Conservation (phyloP, 495 filamentous ascomycete species). For the Darksidea phi region DNA sequence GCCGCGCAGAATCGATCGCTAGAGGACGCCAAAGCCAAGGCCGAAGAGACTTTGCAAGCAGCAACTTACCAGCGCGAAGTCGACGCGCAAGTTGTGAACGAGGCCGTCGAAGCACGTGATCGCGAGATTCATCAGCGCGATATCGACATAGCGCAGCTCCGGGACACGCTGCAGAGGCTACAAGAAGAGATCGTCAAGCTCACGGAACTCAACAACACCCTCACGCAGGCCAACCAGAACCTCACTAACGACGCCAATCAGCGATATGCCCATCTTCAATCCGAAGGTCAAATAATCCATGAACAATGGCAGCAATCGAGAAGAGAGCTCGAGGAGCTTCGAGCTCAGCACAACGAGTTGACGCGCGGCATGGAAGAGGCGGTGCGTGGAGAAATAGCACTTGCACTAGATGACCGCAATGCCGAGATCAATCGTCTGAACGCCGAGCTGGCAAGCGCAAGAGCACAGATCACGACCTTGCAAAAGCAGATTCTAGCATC, state of each 20-base stretch:
- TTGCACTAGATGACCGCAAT: constrained; percentile 68
- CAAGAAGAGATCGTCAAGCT: constrained; percentile 75
- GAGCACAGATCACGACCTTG: constrained; percentile 74
- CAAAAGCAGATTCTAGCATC: constrained; percentile 77
- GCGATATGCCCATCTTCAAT: constrained; percentile 59
- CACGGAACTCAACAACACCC: constrained; percentile 68
- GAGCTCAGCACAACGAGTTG: constrained; percentile 58
- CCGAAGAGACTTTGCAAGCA: constrained; percentile 59
- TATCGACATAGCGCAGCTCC: constrained; percentile 76
- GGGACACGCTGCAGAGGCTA: constrained; percentile 70
- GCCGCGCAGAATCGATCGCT: constrained; percentile 77
- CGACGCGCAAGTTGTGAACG: constrained; percentile 52
- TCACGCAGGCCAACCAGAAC: constrained; percentile 67
- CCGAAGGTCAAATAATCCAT: constrained; percentile 50
- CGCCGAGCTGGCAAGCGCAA: constrained; percentile 71
- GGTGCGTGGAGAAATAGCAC: constrained; percentile 60
- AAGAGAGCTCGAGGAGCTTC: constrained; percentile 64
- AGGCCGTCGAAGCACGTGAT: constrained; percentile 57
- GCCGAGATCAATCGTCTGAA: constrained; percentile 73
- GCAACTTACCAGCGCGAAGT: constrained; percentile 56
- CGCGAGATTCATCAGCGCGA: constrained; percentile 61
- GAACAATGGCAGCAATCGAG: constrained; percentile 49
- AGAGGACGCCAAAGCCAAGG: constrained; percentile 65
- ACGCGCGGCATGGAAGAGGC: constrained; percentile 63
- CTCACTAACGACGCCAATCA: constrained; percentile 65